Evolutionary conservation across 1,284 basidiomycete species (phyloP).

Genomic region (Phellopilus nigrolimitatus): DNA sequence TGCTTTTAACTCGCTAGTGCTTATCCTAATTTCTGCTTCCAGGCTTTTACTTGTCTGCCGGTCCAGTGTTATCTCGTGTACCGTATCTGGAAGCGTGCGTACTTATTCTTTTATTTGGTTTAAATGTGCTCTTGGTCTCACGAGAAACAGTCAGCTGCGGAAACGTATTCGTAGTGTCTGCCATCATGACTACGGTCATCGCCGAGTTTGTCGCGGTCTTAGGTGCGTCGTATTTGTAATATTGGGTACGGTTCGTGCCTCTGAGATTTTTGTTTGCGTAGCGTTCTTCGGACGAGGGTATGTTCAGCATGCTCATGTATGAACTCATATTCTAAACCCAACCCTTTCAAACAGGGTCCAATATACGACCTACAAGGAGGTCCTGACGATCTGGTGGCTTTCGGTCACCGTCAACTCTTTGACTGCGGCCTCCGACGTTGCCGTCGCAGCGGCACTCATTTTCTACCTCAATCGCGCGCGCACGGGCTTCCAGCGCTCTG

Average conservation of each 20-base stretch:
- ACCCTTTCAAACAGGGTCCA: not conserved
- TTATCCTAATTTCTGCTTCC: not conserved
- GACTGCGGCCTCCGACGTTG: slow-evolving; percentile 3
- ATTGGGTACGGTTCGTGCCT: too few relatives aligned
- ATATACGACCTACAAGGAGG: not conserved
- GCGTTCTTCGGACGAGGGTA: not conserved
- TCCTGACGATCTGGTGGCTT: not conserved
- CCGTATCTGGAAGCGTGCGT: slow-evolving; percentile 3
- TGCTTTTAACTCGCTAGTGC: not conserved
- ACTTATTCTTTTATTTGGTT: not conserved
- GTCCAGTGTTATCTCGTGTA: slow-evolving; percentile 1
- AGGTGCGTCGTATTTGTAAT: not conserved
- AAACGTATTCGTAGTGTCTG: not conserved
- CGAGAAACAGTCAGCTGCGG: not conserved
- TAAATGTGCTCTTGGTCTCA: not conserved
- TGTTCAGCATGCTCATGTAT: not conserved
- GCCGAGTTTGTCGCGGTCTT: not conserved
- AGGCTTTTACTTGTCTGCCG: not conserved
- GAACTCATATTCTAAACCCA: not conserved
- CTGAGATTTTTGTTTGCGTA: not conserved
- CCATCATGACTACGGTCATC: not conserved
- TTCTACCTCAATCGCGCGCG: slow-evolving; percentile 4
- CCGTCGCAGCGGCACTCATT: slow-evolving; percentile 5
- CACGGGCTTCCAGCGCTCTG: slow-evolving; percentile 8
- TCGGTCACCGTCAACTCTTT: slow-evolving; percentile 1